Percentiles rank a stretch among this genome's conserved stretches.
phyloP scores from a whole-genome alignment of 2,329 filamentous ascomycete genomes.

The Ceratocystis cacaofunesta region DNA sequence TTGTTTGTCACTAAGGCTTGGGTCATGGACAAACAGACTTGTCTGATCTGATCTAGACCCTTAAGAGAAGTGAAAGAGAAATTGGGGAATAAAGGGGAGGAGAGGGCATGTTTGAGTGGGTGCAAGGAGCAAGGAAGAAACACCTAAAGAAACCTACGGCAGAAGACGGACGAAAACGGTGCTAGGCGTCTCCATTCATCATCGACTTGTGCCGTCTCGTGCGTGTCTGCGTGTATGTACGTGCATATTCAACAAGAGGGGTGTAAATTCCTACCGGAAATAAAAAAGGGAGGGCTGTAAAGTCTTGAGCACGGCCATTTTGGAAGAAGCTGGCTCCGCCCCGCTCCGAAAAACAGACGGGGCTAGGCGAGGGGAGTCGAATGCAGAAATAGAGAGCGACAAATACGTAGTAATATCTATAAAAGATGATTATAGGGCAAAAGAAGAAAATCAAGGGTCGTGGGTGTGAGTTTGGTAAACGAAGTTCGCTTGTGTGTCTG shows the following conservation, averaged over 20 bases:
- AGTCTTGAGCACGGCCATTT: background rate
- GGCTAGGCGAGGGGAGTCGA: background rate
- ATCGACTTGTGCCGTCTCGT: too few relatives aligned
- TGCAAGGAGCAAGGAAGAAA: too few relatives aligned
- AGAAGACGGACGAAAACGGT: too few relatives aligned
- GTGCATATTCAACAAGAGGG: background rate
- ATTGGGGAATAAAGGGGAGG: too few relatives aligned
- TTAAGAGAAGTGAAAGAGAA: too few relatives aligned
- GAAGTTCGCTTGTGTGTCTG: background rate
- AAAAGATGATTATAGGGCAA: background rate
- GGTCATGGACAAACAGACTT: too few relatives aligned
- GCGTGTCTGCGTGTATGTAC: too few relatives aligned
- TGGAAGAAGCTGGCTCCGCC: background rate
- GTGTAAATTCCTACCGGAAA: background rate
- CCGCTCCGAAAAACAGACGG: background rate
- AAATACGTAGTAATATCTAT: background rate
- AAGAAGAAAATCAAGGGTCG: background rate
- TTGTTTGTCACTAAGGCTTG: too few relatives aligned
- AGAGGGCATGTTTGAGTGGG: too few relatives aligned
- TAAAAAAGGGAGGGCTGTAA: background rate
- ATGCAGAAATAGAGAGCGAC: background rate
- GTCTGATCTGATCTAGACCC: too few relatives aligned
- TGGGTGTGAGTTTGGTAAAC: background rate
- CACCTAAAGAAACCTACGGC: background rate
- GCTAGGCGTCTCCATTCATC: too few relatives aligned